A percentile compares a stretch with the other conserved stretches of the same genome.
These are phyloP conservation scores for Novymonas esmeraldas DNA, from an alignment of 208 protist genomes.

Conservation along the genomic window DNA sequence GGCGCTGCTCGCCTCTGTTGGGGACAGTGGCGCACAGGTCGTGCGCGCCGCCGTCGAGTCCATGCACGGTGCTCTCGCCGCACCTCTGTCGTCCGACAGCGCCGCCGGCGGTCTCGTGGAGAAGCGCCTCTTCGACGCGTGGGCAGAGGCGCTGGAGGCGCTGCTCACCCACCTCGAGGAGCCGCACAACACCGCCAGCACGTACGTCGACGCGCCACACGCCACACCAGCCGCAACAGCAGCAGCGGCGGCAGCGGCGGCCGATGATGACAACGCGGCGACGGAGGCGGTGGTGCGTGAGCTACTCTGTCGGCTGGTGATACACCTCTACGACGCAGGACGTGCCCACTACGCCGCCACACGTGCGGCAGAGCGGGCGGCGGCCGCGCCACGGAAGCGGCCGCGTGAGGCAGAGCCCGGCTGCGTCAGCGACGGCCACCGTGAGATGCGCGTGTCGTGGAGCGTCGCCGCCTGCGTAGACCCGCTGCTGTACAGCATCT, in stretches of 20 bases:
- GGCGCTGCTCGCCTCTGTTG: too few relatives aligned
- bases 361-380: not conserved
- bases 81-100: not conserved
- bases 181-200: too few relatives aligned
- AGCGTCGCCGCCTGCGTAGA: slow-evolving; percentile 33
- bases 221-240: too few relatives aligned
- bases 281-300: slow-evolving; percentile 16
- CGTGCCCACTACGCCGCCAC: slow-evolving; percentile 17
- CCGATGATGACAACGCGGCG: not conserved
- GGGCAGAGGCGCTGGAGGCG: slow-evolving; percentile 58
- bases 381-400: not conserved
- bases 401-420: not conserved
- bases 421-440: not conserved
- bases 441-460: slow-evolving; percentile 31
- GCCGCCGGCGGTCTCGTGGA: not conserved
- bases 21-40: too few relatives aligned
- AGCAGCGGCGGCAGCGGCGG: not conserved
- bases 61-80: not conserved
- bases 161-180: slow-evolving; percentile 45
- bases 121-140: slow-evolving; percentile 7
- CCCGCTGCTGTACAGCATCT: slow-evolving; percentile 9
- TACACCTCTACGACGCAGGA: slow-evolving; percentile 26
- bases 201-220: too few relatives aligned
- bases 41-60: too few relatives aligned
- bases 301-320: slow-evolving; percentile 25